phyloP scores from a whole-genome alignment of 83 land plant species.

The Thuja plicata region DNA sequence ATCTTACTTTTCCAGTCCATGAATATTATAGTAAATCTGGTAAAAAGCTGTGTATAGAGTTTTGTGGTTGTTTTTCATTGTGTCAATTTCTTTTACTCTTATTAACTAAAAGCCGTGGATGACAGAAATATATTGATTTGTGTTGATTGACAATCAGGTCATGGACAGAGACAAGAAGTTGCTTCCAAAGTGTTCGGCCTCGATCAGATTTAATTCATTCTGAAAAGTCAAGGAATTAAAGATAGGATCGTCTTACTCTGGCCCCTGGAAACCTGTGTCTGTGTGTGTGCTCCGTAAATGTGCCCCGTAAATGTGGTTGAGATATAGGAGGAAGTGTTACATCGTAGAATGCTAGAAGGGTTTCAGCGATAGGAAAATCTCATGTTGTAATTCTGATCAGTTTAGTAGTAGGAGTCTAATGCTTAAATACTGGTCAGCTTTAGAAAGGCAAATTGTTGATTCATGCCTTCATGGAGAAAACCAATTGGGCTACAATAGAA shows the following conservation, averaged over 20 bases:
- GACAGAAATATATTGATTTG: not conserved
- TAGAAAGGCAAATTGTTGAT: not conserved
- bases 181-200: slow-evolving; percentile 11
- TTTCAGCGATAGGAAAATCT: slow-evolving; percentile 11
- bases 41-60: not conserved
- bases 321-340: slow-evolving; percentile 15
- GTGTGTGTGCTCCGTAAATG: slow-evolving; percentile 8
- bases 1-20: too few species aligned
- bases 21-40: not conserved
- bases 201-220: slow-evolving; percentile 8
- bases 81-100: slow-evolving; percentile 1
- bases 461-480: not conserved
- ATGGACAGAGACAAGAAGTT: slow-evolving; percentile 12
- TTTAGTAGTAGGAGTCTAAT: slow-evolving; percentile 12
- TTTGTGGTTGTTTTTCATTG: not conserved
- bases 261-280: slow-evolving; percentile 9
- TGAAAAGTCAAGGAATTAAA: slow-evolving; percentile 10
- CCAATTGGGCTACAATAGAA: slow-evolving; percentile 7
- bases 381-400: slow-evolving; percentile 11
- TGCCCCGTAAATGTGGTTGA: slow-evolving; percentile 11
- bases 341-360: slow-evolving; percentile 6
- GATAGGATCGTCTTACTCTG: slow-evolving; percentile 3
- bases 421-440: slow-evolving; percentile 8
- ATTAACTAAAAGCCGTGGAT: not conserved
- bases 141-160: slow-evolving; percentile 13